phyloP scores from a whole-genome alignment of 2,329 filamentous ascomycete species.

The Phyllosticta citrichinensis region DNA sequence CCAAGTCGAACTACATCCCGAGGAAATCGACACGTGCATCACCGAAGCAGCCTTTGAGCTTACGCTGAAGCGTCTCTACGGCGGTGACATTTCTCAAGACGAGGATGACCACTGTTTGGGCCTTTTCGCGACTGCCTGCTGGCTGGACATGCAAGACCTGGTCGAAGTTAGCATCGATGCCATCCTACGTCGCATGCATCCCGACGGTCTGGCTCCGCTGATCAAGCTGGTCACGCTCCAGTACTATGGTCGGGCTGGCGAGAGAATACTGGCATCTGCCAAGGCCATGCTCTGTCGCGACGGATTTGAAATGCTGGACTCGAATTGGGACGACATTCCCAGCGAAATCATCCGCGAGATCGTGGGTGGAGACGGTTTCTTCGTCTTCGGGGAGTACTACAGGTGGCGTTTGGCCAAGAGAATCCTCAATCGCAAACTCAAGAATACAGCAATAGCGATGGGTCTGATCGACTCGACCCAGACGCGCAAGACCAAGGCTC shows the following conservation, averaged over 20 bases:
- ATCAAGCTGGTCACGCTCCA: slow-evolving; percentile 46
- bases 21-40: slow-evolving; percentile 45
- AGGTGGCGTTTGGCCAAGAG: slow-evolving; percentile 47
- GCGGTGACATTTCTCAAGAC: slow-evolving; percentile 36
- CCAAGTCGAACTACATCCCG: slow-evolving; percentile 43
- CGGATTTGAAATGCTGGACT: slow-evolving; percentile 46
- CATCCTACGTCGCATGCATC: slow-evolving; percentile 46
- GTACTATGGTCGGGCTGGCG: slow-evolving; percentile 46
- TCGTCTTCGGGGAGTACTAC: slow-evolving; percentile 48
- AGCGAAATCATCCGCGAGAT: slow-evolving; percentile 49
- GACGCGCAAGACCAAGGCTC: slow-evolving; percentile 35
- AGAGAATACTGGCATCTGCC: slow-evolving; percentile 45
- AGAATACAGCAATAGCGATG: slow-evolving; percentile 36
- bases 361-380: slow-evolving; percentile 50
- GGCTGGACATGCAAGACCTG: slow-evolving; percentile 49
- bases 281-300: slow-evolving; percentile 49
- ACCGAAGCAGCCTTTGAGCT: slow-evolving; percentile 45
- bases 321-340: slow-evolving; percentile 48
- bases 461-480: slow-evolving; percentile 38
- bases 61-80: slow-evolving; percentile 45
- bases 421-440: slow-evolving; percentile 42
- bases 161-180: slow-evolving; percentile 44
- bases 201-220: slow-evolving; percentile 37
- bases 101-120: slow-evolving; percentile 44
- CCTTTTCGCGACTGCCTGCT: slow-evolving; percentile 46